Evolutionary conservation across 2,329 filamentous ascomycete genomes (phyloP).

Genomic region (Fusarium bactridioides): DNA sequence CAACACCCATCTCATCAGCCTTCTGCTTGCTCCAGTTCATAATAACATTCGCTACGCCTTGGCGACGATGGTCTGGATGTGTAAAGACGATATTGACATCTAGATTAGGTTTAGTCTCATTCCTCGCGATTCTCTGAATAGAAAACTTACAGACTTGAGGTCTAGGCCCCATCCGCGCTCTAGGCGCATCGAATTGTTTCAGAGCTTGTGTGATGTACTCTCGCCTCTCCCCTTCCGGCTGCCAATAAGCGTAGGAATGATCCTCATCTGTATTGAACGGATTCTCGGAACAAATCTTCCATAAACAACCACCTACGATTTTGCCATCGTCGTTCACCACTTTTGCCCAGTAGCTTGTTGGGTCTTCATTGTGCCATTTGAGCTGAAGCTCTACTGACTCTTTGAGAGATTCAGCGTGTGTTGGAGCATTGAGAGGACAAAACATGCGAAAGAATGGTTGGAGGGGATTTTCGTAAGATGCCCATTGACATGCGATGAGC

Average conservation of each 20-base stretch:
- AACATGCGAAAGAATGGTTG: constrained; percentile 35
- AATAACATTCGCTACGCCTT: constrained; percentile 34
- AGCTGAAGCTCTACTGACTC: constrained; percentile 4
- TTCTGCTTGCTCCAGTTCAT: constrained; percentile 36
- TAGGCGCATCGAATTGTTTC: constrained; percentile 27
- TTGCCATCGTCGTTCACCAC: constrained; percentile 25
- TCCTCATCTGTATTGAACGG: constrained; percentile 18
- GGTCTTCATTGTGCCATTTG: constrained; percentile 23
- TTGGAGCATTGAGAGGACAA: constrained; percentile 18
- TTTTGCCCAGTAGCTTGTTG: constrained; percentile 28
- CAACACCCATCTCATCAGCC: constrained; percentile 36
- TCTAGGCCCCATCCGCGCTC: constrained; percentile 24
- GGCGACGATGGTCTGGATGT: constrained; percentile 30
- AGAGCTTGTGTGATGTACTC: constrained; percentile 30
- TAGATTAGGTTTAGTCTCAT: not conserved
- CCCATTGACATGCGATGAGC: constrained; percentile 33
- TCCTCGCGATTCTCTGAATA: not conserved
- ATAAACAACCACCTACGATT: constrained; percentile 34
- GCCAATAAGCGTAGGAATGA: constrained; percentile 24
- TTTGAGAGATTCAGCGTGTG: constrained; percentile 13
- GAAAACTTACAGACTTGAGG: constrained; percentile 32
- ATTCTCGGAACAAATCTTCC: constrained; percentile 25
- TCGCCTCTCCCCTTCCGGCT: constrained; percentile 28
- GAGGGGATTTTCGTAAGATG: constrained; percentile 20
- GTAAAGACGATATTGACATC: constrained; percentile 36